These are phyloP conservation scores for Coemansia sp. DNA, from an alignment of 192 early-diverging fungal species.

Conservation along the genomic window DNA sequence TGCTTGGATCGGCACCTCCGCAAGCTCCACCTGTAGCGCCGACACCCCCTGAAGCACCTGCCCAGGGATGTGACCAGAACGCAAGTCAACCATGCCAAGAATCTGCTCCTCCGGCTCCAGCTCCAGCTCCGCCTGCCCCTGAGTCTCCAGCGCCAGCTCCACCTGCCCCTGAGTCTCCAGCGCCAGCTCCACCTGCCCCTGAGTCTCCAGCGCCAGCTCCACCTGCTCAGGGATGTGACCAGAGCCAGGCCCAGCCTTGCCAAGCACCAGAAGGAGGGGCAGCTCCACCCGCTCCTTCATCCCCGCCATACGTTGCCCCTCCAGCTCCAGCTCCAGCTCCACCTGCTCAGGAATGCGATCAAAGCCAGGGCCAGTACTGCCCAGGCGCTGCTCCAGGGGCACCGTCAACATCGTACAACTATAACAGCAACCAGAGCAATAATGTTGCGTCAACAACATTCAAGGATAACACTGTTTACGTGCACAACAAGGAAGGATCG, in stretches of 20 bases:
- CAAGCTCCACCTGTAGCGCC: constrained; percentile 2
- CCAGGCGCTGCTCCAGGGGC: constrained; percentile 4
- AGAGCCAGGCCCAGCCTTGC: constrained; percentile 1
- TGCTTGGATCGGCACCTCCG: not conserved
- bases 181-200: constrained; percentile 4
- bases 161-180: not conserved
- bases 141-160: constrained; percentile 1
- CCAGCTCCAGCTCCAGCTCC: not conserved
- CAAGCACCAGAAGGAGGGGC: not conserved
- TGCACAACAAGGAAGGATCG: constrained; percentile 33
- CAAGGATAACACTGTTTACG: constrained; percentile 31
- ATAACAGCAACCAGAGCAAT: constrained; percentile 23
- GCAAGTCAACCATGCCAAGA: not conserved
- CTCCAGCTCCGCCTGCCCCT: constrained; percentile 2
- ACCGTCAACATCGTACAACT: constrained; percentile 12
- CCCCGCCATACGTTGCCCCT: not conserved
- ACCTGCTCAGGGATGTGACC: not conserved
- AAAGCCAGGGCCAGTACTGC: not conserved
- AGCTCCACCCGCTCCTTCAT: not conserved
- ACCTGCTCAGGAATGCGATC: not conserved
- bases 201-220: constrained; percentile 4
- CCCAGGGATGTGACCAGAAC: not conserved
- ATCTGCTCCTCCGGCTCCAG: not conserved
- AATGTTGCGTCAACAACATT: constrained; percentile 9
- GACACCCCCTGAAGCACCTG: constrained; percentile 1